Base-by-base conservation (phyloP, 176 grass and related monocot species). In the Ampelocalamus luodianensis region DNA sequence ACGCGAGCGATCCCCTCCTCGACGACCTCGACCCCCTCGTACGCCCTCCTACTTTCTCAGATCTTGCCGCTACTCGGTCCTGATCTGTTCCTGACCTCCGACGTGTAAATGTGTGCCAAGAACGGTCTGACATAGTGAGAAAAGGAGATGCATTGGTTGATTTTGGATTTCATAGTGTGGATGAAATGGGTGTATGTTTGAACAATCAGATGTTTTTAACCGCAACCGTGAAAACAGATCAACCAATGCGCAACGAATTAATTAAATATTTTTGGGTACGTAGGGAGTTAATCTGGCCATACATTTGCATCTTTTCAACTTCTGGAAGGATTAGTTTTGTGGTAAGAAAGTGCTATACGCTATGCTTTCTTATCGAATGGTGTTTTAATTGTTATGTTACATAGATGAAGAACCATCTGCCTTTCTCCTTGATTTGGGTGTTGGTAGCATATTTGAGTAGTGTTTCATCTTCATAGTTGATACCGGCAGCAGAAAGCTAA, bases 1-100 rank as follows among this genome's bases (percentile, higher is more conserved):
- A 90, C 67, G 42, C 79, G 12, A 79, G 85, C 18, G 69, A 74
- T 1, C 70, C 91, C 5, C 68, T 84, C 60, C 38, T 58, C 40
- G 90, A 92, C 14, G 85, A 91, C 81, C 86, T 94, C 60, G 91
- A 93, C 38, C 84, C 88, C 72, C 88, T 93, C 32, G 88, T 93
- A 77, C 8, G 86, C 10, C 49, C 61, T 8, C 11, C 22, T 17
- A 34, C 20, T 54, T 32, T 54, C 23, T 75, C 22, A 70, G 56
- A 90, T 85, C 79, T 79, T 58, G 58, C 29, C 43, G 12, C 58
- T 48, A 39, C 58, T 61, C 49, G 55, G 45, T 77, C 65, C 23
- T 83, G 66, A 50, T 74, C 66, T 62, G 66, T 20, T 79, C 46
- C 27, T 78, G 5, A 18, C 12, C 8, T 70, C 40, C 45, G 2